A percentile compares a stretch with the other conserved stretches of the same genome.
Conservation (phyloP, 805 yeast species). For the Kodamaea neixiangensis region DNA sequence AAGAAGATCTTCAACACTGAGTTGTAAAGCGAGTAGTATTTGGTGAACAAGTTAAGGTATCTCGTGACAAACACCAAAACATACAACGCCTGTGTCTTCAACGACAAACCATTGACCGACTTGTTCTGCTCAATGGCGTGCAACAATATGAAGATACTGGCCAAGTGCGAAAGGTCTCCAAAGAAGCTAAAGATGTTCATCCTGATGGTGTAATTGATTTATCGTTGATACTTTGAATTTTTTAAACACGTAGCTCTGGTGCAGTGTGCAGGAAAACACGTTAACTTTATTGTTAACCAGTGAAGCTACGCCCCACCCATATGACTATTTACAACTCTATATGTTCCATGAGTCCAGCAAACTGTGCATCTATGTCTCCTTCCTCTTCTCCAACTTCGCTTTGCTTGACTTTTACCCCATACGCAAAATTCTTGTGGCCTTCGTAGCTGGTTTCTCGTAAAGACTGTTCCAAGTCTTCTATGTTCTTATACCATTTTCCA, state of each 20-base stretch:
- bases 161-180: conserved; percentile 83
- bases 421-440: conserved; percentile 15
- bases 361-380: conserved; percentile 20
- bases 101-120: conserved; percentile 80
- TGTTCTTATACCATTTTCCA: conserved; percentile 16
- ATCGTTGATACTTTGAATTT: background rate
- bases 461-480: background rate
- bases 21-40: conserved; percentile 70
- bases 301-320: background rate
- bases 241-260: conserved; percentile 7
- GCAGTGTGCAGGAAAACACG: conserved; percentile 6
- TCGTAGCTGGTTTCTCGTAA: conserved; percentile 12
- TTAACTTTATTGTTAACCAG: background rate
- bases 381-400: conserved; percentile 11
- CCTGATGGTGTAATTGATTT: conserved; percentile 1
- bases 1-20: conserved; percentile 79
- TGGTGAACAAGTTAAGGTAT: conserved; percentile 63
- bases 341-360: conserved; percentile 18
- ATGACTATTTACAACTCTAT: conserved; percentile 15
- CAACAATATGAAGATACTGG: conserved; percentile 73
- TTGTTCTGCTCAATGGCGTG: conserved; percentile 63
- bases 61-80: conserved; percentile 71
- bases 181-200: conserved; percentile 46
- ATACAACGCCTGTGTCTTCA: conserved; percentile 85
- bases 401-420: conserved; percentile 17